Conservation (phyloP, 2,329 filamentous ascomycete genomes). For the Trichoderma lentiforme region DNA sequence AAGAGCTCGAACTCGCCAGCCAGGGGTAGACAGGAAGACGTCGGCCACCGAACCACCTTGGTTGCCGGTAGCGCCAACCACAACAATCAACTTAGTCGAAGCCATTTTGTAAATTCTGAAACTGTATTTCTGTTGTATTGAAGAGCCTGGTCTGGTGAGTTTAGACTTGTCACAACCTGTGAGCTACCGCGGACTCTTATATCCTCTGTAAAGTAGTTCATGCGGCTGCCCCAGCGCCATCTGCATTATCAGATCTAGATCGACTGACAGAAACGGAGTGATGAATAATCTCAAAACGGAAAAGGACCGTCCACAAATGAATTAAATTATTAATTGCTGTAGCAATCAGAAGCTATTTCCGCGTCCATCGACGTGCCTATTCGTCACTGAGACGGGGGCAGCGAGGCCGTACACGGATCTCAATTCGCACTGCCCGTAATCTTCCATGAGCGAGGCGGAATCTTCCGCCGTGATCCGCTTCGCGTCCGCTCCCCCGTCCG, state of each 20-base stretch:
- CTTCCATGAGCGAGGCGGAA: not conserved
- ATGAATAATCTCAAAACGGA: not conserved
- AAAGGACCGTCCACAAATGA: not conserved
- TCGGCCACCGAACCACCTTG: slow-evolving; percentile 24
- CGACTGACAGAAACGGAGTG: not conserved
- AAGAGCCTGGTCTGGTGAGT: not conserved
- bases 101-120: not conserved
- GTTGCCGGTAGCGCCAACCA: slow-evolving; percentile 7
- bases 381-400: not conserved
- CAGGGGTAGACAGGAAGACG: slow-evolving; percentile 20
- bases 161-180: not conserved
- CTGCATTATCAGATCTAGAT: not conserved
- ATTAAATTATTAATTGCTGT: not conserved
- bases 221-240: not conserved
- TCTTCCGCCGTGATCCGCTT: not conserved
- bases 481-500: not conserved
- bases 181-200: not conserved
- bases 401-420: not conserved
- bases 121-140: not conserved
- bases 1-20: slow-evolving; percentile 26
- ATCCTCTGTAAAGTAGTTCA: not conserved
- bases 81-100: not conserved
- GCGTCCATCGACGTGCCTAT: not conserved
- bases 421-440: not conserved
- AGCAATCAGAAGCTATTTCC: not conserved